Evolutionary conservation across 257 asterid genomes (phyloP).

Genomic region (Rauvolfia tetraphylla): DNA sequence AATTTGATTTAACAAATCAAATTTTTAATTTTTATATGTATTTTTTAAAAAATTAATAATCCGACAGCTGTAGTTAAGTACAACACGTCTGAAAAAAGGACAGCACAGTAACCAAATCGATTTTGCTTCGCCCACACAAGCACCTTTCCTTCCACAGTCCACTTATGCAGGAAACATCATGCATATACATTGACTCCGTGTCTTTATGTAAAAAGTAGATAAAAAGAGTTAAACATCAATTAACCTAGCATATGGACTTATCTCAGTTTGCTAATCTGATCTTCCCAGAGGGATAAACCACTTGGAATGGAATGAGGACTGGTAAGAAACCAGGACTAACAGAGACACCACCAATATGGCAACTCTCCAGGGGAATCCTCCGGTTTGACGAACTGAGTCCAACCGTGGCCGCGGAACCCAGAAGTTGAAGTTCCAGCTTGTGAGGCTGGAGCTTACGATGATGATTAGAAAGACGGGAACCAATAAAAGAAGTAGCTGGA

Average conservation of each 20-base stretch:
- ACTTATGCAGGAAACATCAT: too few species aligned
- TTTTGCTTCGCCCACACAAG: too few species aligned
- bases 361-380: slow-evolving; percentile 60
- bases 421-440: slow-evolving; percentile 28
- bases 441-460: slow-evolving; percentile 30
- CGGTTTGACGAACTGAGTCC: slow-evolving; percentile 9
- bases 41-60: too few species aligned
- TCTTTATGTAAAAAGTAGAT: not conserved
- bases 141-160: too few species aligned
- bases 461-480: slow-evolving; percentile 41
- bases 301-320: slow-evolving; percentile 49
- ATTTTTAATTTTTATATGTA: too few species aligned
- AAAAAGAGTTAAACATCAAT: not conserved
- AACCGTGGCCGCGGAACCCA: slow-evolving; percentile 20
- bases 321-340: slow-evolving; percentile 56
- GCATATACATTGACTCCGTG: too few species aligned
- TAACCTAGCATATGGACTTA: not conserved
- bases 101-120: too few species aligned
- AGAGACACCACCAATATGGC: slow-evolving; percentile 45
- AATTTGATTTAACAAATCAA: too few species aligned
- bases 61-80: too few species aligned
- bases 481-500: slow-evolving; percentile 49
- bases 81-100: too few species aligned
- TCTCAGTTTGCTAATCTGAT: slow-evolving; percentile 28
- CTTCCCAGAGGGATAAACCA: slow-evolving; percentile 36